phyloP scores from a whole-genome alignment of 331 rosid species.

The Acacia concinna region DNA sequence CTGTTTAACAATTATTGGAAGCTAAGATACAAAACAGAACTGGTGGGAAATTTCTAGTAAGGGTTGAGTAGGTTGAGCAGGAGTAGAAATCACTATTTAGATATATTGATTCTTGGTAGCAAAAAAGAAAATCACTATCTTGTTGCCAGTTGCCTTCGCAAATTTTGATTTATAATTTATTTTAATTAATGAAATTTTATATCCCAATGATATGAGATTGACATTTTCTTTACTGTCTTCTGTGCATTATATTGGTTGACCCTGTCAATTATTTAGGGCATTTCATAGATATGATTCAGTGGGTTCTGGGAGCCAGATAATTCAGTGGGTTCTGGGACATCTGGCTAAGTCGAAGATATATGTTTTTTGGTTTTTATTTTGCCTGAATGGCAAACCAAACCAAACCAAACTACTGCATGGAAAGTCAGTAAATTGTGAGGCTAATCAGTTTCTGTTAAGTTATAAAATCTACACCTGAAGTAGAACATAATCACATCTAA shows the following conservation, averaged over 20 bases:
- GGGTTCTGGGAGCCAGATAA: too few relatives aligned
- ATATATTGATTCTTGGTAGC: not conserved
- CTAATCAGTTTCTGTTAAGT: not conserved
- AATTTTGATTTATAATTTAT: not conserved
- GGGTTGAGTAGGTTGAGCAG: not conserved
- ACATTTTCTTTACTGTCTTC: not conserved
- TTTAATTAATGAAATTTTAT: not conserved
- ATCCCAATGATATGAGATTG: not conserved
- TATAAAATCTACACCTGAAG: not conserved
- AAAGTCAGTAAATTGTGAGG: not conserved
- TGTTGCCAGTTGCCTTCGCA: conserved; percentile 3
- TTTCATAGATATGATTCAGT: not conserved
- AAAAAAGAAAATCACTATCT: not conserved
- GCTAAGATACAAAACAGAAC: not conserved
- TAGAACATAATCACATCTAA: not conserved
- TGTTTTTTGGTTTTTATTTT: too few relatives aligned
- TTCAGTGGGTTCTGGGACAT: not conserved
- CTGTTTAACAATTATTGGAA: not conserved
- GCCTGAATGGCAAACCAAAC: not conserved
- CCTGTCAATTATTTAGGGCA: not conserved
- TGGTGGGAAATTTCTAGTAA: not conserved
- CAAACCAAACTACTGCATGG: not conserved
- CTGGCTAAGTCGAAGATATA: not conserved
- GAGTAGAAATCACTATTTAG: not conserved
- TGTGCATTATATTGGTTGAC: not conserved